These are phyloP conservation scores for Colletotrichum scovillei DNA, from an alignment of 2,329 filamentous ascomycete genomes.

Conservation along the genomic window DNA sequence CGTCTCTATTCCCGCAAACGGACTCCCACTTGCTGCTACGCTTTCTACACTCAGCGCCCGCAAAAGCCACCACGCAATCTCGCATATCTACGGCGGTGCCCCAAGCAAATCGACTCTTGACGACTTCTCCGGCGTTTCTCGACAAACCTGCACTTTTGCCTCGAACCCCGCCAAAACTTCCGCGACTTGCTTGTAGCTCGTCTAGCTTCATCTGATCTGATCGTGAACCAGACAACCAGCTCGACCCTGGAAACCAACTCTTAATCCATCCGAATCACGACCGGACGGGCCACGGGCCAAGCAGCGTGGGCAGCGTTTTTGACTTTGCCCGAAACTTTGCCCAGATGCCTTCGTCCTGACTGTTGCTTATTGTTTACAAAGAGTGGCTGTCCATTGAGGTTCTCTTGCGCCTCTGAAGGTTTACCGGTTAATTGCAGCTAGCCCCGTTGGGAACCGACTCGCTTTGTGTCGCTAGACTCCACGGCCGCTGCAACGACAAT, in stretches of 20 bases:
- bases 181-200: constrained; percentile 3
- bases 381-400: constrained; percentile 14
- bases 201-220: constrained; percentile 12
- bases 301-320: constrained; percentile 5
- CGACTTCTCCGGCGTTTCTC: background rate
- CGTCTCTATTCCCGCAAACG: constrained; percentile 27
- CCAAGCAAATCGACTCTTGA: background rate
- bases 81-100: constrained; percentile 23
- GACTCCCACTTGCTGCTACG: background rate
- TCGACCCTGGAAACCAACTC: constrained; percentile 1
- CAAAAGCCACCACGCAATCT: constrained; percentile 15
- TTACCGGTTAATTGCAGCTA: constrained; percentile 16
- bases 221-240: constrained; percentile 6
- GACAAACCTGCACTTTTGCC: background rate
- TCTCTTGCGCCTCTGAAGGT: constrained; percentile 9
- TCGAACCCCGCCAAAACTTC: background rate
- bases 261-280: constrained; percentile 23
- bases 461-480: constrained; percentile 18
- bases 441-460: constrained; percentile 9
- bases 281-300: constrained; percentile 9
- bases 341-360: constrained; percentile 27
- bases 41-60: constrained; percentile 19
- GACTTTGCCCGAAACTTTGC: constrained; percentile 15
- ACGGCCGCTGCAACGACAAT: constrained; percentile 30
- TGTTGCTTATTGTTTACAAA: constrained; percentile 9